Evolutionary conservation across 768 basidiomycete species (phyloP).

Genomic region (Exsudoporus frostii): DNA sequence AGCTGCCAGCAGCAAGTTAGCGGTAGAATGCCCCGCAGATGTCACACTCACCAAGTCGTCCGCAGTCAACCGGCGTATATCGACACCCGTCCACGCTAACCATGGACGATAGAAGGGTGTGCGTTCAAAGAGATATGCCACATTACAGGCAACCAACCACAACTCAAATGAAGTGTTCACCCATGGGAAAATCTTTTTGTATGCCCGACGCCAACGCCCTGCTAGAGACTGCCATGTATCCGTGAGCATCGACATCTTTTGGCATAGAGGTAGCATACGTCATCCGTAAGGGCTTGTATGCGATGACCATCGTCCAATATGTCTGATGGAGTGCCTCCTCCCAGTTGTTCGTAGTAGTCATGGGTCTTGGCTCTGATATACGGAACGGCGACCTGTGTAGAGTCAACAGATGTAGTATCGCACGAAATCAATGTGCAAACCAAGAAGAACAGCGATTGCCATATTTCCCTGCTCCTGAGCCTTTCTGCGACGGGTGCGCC

Average conservation of each 20-base stretch:
- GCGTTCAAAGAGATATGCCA: constrained; percentile 86
- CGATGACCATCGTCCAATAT: constrained; percentile 53
- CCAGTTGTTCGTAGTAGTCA: constrained; percentile 87
- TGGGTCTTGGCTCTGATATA: constrained; percentile 87
- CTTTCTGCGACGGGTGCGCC: constrained; percentile 63
- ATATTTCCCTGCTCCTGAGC: constrained; percentile 63
- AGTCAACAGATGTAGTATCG: neutral
- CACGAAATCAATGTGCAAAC: constrained; percentile 43
- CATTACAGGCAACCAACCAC: constrained; percentile 81
- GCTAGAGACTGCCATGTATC: constrained; percentile 41
- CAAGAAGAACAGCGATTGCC: constrained; percentile 75
- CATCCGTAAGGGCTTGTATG: constrained; percentile 46
- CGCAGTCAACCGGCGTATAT: constrained; percentile 71
- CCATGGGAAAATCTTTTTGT: constrained; percentile 81
- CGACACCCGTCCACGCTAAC: constrained; percentile 81
- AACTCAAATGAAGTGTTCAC: constrained; percentile 72
- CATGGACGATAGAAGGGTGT: constrained; percentile 89
- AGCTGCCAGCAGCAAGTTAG: constrained; percentile 15
- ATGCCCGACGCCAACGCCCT: constrained; percentile 55
- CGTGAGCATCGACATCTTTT: constrained; percentile 2
- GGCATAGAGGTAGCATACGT: constrained; percentile 37
- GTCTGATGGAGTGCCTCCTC: constrained; percentile 75
- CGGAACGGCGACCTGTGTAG: constrained; percentile 69
- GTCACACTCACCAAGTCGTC: constrained; percentile 68
- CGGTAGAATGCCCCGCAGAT: neutral